Conservation (phyloP, 139 green algal species). For the Micromonas commoda region DNA sequence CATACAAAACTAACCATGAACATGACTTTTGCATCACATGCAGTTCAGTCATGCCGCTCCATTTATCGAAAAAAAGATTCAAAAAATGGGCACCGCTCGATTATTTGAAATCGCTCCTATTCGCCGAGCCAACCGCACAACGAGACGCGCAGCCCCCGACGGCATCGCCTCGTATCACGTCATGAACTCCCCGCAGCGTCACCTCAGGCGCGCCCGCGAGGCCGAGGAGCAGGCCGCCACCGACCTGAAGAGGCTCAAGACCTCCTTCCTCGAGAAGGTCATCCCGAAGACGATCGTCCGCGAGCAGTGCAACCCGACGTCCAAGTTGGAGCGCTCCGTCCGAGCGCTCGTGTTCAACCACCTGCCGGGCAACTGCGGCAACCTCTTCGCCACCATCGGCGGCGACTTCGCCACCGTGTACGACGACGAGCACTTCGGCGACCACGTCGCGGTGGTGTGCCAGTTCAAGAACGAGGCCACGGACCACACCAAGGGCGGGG, state of each 20-base stretch:
- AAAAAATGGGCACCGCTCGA: neutral
- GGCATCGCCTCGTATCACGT: too few species aligned
- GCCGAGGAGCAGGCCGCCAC: neutral
- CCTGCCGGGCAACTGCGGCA: neutral
- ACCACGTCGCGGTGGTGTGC: constrained; percentile 51
- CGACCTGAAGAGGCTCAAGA: neutral
- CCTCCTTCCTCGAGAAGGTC: neutral
- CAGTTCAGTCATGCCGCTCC: too few species aligned
- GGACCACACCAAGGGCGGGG: constrained; percentile 42
- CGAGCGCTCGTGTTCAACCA: neutral
- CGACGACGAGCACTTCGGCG: constrained; percentile 59
- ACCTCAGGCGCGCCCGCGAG: neutral
- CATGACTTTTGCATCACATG: too few species aligned
- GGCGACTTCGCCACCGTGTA: constrained; percentile 53
- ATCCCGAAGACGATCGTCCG: neutral
- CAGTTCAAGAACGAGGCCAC: constrained; percentile 50
- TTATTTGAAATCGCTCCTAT: too few species aligned
- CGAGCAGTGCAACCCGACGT: neutral
- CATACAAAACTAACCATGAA: too few species aligned
- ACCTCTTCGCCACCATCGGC: constrained; percentile 25
- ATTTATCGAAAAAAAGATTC: too few species aligned
- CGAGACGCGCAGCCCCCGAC: too few species aligned
- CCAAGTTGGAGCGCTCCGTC: neutral
- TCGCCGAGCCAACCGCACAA: too few species aligned
- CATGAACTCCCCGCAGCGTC: neutral